Evolutionary conservation across 371 early-diverging fungal genomes (phyloP).

Genomic region (Mortierella sp.): DNA sequence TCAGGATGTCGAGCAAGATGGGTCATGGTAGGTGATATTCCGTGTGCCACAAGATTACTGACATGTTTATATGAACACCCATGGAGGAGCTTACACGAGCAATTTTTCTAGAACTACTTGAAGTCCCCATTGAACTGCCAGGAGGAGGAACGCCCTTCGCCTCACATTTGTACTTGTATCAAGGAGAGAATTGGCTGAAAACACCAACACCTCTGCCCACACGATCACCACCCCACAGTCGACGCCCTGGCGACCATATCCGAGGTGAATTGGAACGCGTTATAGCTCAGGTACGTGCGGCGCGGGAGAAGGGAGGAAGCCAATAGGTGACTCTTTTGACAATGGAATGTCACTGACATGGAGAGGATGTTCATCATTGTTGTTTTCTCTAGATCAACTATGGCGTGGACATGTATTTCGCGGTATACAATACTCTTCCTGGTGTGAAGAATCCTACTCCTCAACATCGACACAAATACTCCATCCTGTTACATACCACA

Average conservation of each 20-base stretch:
- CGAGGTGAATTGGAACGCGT: slow-evolving; percentile 60
- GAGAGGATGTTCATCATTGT: slow-evolving; percentile 1
- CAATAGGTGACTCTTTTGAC: too few species aligned
- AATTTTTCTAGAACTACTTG: too few species aligned
- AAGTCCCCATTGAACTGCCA: slow-evolving; percentile 76
- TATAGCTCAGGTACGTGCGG: slow-evolving; percentile 58
- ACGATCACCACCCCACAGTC: slow-evolving; percentile 23
- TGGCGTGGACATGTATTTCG: slow-evolving; percentile 40
- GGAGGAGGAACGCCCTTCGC: slow-evolving; percentile 83
- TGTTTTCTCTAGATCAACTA: slow-evolving; percentile 26
- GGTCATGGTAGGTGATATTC: too few species aligned
- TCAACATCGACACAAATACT: slow-evolving; percentile 38
- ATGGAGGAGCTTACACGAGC: too few species aligned
- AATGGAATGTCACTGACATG: too few species aligned
- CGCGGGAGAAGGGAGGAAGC: too few species aligned
- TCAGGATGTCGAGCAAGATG: too few species aligned
- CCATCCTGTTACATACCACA: slow-evolving; percentile 59
- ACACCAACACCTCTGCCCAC: slow-evolving; percentile 15
- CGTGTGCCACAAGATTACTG: too few species aligned
- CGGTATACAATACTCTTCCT: slow-evolving; percentile 17
- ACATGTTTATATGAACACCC: too few species aligned
- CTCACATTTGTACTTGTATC: slow-evolving; percentile 68
- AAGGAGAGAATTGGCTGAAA: slow-evolving; percentile 63
- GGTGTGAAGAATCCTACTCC: too few species aligned
- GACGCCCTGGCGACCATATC: slow-evolving; percentile 51